phyloP scores from a whole-genome alignment of 2,329 filamentous ascomycete genomes.

The Cladobotryum protrusum region DNA sequence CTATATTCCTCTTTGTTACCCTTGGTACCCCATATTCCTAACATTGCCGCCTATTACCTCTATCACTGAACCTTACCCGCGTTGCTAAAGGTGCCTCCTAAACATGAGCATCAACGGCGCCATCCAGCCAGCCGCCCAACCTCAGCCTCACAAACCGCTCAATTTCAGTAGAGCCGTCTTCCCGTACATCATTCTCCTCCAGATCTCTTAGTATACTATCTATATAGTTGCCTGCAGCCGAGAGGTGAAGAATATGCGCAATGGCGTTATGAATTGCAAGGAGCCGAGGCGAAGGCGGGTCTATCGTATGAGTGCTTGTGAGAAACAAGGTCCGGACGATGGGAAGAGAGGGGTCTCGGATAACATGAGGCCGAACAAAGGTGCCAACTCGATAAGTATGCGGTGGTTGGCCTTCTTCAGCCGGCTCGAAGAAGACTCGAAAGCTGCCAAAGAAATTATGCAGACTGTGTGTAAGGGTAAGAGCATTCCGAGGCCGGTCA shows the following conservation, averaged over 20 bases:
- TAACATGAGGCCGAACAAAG: slow-evolving; percentile 6
- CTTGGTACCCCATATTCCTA: no score
- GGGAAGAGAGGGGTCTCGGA: slow-evolving; percentile 15
- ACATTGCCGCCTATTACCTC: not conserved
- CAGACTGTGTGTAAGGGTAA: slow-evolving; percentile 15
- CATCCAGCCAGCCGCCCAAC: not conserved
- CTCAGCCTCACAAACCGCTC: not conserved
- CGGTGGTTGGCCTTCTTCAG: slow-evolving; percentile 19
- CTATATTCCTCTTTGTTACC: no score
- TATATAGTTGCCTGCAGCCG: slow-evolving; percentile 25
- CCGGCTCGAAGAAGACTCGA: slow-evolving; percentile 15
- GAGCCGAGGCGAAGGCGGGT: slow-evolving; percentile 26
- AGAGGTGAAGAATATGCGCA: slow-evolving; percentile 27
- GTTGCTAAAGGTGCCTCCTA: not conserved
- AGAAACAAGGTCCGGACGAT: slow-evolving; percentile 24
- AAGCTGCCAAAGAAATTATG: slow-evolving; percentile 18
- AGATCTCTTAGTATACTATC: slow-evolving; percentile 10
- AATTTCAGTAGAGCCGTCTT: slow-evolving; percentile 6
- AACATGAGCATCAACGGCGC: not conserved
- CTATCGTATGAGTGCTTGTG: slow-evolving; percentile 19
- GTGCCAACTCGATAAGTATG: slow-evolving; percentile 18
- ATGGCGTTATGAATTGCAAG: slow-evolving; percentile 25
- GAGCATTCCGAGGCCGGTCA: slow-evolving; percentile 34
- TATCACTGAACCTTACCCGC: not conserved
- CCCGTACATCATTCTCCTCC: not conserved